These are phyloP conservation scores for Exophiala aquamarina DNA, from an alignment of 2,329 filamentous ascomycete genomes.

Conservation along the genomic window DNA sequence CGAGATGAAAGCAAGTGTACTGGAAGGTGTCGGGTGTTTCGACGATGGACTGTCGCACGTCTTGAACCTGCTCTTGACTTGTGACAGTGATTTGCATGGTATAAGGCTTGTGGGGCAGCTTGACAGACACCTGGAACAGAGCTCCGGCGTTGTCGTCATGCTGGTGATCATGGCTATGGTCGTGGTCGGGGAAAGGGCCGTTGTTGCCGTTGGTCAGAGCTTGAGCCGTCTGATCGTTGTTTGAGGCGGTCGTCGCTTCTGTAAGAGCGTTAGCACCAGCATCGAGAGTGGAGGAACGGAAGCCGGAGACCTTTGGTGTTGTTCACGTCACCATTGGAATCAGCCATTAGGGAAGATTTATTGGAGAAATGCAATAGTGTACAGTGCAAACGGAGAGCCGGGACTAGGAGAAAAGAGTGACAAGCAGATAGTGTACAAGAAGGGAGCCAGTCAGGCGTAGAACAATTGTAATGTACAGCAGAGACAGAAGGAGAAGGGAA, in stretches of 20 bases:
- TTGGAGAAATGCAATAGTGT: slow-evolving; percentile 22
- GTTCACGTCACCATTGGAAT: slow-evolving; percentile 29
- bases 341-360: slow-evolving; percentile 21
- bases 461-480: slow-evolving; percentile 16
- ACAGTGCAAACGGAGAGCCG: slow-evolving; percentile 13
- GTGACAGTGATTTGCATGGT: slow-evolving; percentile 88
- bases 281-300: not conserved
- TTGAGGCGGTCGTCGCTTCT: slow-evolving; percentile 15
- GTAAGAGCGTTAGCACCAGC: slow-evolving; percentile 5
- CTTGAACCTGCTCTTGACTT: slow-evolving; percentile 92
- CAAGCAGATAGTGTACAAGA: slow-evolving; percentile 24
- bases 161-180: slow-evolving; percentile 25
- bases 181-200: slow-evolving; percentile 20
- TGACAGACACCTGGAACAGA: slow-evolving; percentile 72
- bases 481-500: slow-evolving; percentile 1
- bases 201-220: slow-evolving; percentile 20
- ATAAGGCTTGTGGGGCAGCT: slow-evolving; percentile 75
- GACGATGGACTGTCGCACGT: slow-evolving; percentile 94
- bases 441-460: not conserved
- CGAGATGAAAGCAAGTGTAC: slow-evolving; percentile 98
- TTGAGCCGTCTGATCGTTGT: slow-evolving; percentile 10
- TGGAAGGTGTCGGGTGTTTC: slow-evolving; percentile 91
- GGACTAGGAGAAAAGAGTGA: slow-evolving; percentile 21
- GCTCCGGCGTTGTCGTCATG: slow-evolving; percentile 36
- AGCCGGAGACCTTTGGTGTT: slow-evolving; percentile 21